A percentile compares a stretch with the other conserved stretches of the same genome.
phyloP scores from a whole-genome alignment of 345 rosid species.

The Kandelia obovata region DNA sequence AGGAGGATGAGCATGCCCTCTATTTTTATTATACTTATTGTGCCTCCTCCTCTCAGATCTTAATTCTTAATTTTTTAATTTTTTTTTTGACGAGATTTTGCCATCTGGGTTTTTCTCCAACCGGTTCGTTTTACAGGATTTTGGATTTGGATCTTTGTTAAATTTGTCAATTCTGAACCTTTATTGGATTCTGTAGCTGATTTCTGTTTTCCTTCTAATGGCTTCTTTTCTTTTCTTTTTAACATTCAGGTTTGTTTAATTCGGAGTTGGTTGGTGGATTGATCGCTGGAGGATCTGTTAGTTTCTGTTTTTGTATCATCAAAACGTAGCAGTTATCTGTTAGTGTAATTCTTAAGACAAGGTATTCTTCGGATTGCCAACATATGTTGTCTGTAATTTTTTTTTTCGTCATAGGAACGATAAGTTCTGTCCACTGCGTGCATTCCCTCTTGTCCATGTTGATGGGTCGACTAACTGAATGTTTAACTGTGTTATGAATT shows the following conservation, averaged over 20 bases:
- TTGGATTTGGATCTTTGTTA: constrained; percentile 41
- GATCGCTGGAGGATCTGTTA: constrained; percentile 54
- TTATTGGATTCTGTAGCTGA: constrained; percentile 21
- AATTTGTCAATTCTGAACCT: constrained; percentile 26
- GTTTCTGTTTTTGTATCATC: constrained; percentile 16
- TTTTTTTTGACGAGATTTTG: constrained; percentile 47
- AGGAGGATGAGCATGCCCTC: constrained; percentile 67
- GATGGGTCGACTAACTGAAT: neutral
- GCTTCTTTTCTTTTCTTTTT: neutral
- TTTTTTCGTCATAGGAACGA: neutral
- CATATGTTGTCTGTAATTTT: constrained; percentile 12
- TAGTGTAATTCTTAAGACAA: constrained; percentile 24
- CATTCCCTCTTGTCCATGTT: constrained; percentile 2
- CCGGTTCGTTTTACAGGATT: constrained; percentile 59
- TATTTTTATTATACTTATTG: constrained; percentile 29
- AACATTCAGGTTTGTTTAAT: constrained; percentile 36
- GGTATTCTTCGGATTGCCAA: constrained; percentile 34
- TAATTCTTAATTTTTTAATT: constrained; percentile 31
- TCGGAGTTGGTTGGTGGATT: constrained; percentile 27
- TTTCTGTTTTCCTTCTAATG: constrained; percentile 19
- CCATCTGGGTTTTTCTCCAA: constrained; percentile 59
- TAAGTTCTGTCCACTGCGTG: constrained; percentile 15
- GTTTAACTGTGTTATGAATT: constrained; percentile 8
- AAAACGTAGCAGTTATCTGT: constrained; percentile 24
- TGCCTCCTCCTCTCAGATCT: constrained; percentile 78